These are phyloP conservation scores for Alternaria solani DNA, from an alignment of 2,329 filamentous ascomycete genomes.

Conservation along the genomic window DNA sequence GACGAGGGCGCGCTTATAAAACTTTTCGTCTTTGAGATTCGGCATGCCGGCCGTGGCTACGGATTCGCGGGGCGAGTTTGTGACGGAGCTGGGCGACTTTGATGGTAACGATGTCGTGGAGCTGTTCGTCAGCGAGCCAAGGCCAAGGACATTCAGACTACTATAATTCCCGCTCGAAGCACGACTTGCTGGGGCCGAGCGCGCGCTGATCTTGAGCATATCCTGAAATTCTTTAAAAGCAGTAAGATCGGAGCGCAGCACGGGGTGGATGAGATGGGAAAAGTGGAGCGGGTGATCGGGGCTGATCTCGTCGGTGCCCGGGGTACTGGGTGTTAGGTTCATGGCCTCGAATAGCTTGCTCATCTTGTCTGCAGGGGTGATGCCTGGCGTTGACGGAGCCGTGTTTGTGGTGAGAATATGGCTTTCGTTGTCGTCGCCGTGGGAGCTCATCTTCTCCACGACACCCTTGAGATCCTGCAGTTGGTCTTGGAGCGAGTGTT, in stretches of 20 bases:
- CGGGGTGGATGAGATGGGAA: constrained; percentile 80
- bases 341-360: constrained; percentile 68
- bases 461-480: constrained; percentile 88
- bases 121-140: constrained; percentile 61
- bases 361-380: constrained; percentile 65
- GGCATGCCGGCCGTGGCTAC: constrained; percentile 52
- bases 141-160: constrained; percentile 66
- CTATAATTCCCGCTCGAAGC: constrained; percentile 76
- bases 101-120: constrained; percentile 61
- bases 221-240: constrained; percentile 87
- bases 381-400: constrained; percentile 81
- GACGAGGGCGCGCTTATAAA: constrained; percentile 86
- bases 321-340: constrained; percentile 60
- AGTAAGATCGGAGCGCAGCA: constrained; percentile 81
- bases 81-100: constrained; percentile 51
- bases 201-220: constrained; percentile 71
- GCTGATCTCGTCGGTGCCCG: constrained; percentile 60
- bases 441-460: constrained; percentile 83
- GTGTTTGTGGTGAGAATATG: constrained; percentile 69
- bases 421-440: constrained; percentile 75
- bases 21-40: constrained; percentile 86
- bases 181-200: constrained; percentile 68
- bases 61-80: constrained; percentile 48
- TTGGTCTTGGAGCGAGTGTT: constrained; percentile 92
- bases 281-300: constrained; percentile 76